Base-by-base conservation (phyloP, 140 eudicot genomes). In the Artemisia princeps region DNA sequence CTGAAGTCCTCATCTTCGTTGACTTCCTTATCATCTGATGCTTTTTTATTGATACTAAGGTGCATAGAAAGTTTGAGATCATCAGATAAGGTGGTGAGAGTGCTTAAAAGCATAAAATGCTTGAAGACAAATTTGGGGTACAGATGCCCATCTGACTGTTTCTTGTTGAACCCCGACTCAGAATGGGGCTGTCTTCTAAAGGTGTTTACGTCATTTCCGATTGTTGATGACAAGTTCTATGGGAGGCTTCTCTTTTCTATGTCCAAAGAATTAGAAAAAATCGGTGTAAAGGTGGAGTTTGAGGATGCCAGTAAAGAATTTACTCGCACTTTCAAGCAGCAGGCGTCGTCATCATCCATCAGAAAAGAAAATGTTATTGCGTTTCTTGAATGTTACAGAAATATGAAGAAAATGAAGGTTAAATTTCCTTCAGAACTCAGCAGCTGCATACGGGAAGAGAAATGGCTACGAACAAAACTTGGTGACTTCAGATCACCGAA, bases 391-490 rank as follows among this genome's bases (percentile, higher is more conserved):
- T 77, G 72, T 15, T 82, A 44, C 66, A 69, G 77, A 67, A 66
- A 79, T 42, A 33, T 74, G 10, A 77, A 62, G 67, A 59, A 52
- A 1, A 4, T 17, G 56, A 14, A 53, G 16, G 12, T 50, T 6
- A 45, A 72, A 3, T 10, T 85, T 54, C 75, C 88, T 33, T 0
- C 55, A 14, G 77, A 85, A 55, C 53, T 82, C 5, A 72, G 6
- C 57, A 70, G 46, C 3, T 71, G 94, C 68, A 30, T 85, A 40
- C 58, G 1, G 8, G 49, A 74, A 61, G 74, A 17, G 26, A 75
- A 77, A 70, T 85, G 86, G 94, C 55, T 85, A 55, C 53, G 62
- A 24, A 85, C 94, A 16, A 79, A 80, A 51, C 80, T 79, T 6
- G 80, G 78, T 52, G 88, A 64, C 33, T 77, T 53, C 77, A 65